Conservation (phyloP, 352 stramenopile genomes). For the Pythium dissimile region DNA sequence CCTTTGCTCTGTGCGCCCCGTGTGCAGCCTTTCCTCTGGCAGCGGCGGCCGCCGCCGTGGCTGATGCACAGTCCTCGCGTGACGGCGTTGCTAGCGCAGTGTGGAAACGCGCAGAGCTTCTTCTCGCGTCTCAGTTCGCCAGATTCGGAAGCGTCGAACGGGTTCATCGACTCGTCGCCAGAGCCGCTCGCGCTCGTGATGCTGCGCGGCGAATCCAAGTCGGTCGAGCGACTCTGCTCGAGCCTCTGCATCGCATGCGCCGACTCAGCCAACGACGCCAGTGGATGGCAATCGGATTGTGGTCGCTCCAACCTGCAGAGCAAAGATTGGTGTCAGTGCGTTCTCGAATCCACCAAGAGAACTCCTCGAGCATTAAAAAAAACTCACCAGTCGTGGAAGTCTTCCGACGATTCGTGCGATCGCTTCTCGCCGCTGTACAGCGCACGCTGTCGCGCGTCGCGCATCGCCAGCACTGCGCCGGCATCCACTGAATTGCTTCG, state of each 20-base stretch:
- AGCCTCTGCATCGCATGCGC: conserved; percentile 50
- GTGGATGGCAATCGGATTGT: conserved; percentile 20
- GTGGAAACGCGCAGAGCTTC: conserved; percentile 71
- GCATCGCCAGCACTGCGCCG: conserved; percentile 28
- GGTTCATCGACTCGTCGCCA: conserved; percentile 14
- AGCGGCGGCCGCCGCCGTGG: conserved; percentile 73
- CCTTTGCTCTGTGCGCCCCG: conserved; percentile 79
- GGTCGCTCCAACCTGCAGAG: conserved; percentile 4
- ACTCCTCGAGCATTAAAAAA: conserved; percentile 1
- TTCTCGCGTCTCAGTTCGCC: conserved; percentile 51
- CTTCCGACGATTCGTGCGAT: conserved; percentile 26
- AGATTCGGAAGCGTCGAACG: conserved; percentile 9
- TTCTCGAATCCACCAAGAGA: no score
- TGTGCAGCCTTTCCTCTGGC: conserved; percentile 80
- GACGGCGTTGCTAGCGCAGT: conserved; percentile 75
- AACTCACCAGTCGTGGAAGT: conserved; percentile 38
- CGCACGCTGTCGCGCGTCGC: conserved; percentile 20
- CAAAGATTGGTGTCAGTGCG: background rate
- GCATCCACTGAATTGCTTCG: conserved; percentile 61
- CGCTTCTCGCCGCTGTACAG: conserved; percentile 18
- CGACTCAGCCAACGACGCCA: conserved; percentile 58
- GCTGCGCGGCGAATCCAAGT: conserved; percentile 14
- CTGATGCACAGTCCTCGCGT: conserved; percentile 80
- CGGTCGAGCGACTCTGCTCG: conserved; percentile 27
- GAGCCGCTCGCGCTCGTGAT: conserved; percentile 9